Conservation (phyloP, 1,284 basidiomycete species). For the Moesziomyces parantarcticus region DNA sequence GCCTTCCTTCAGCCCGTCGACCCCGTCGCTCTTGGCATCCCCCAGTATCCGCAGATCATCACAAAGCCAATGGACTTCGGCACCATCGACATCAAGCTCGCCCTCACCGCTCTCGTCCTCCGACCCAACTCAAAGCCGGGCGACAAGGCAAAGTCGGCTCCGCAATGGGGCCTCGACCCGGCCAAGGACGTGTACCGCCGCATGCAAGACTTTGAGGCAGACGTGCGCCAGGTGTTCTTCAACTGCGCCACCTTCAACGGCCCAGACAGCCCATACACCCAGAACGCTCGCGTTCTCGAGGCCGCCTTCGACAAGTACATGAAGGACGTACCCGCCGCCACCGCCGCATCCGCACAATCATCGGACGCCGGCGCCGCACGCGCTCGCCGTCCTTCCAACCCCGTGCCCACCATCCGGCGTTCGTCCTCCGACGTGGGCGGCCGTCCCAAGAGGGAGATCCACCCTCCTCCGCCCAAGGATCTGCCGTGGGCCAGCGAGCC, state of each 20-base stretch:
- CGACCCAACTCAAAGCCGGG: constrained; percentile 52
- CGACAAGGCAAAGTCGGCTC: constrained; percentile 60
- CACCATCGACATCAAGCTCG: constrained; percentile 86
- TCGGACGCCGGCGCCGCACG: constrained; percentile 53
- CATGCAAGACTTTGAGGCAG: constrained; percentile 56
- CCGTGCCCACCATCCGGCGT: constrained; percentile 81
- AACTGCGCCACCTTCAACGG: constrained; percentile 95
- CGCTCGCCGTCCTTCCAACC: constrained; percentile 77
- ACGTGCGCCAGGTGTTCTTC: constrained; percentile 76
- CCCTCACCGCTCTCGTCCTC: constrained; percentile 56
- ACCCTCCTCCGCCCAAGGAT: constrained; percentile 92
- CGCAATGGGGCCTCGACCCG: constrained; percentile 48
- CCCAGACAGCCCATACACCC: constrained; percentile 79
- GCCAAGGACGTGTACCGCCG: constrained; percentile 53
- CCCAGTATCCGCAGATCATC: constrained; percentile 88
- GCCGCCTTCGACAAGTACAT: constrained; percentile 88
- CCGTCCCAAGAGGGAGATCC: constrained; percentile 96
- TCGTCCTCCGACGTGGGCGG: constrained; percentile 73
- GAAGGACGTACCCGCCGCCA: constrained; percentile 46
- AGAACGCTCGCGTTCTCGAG: constrained; percentile 83
- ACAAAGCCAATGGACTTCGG: constrained; percentile 92
- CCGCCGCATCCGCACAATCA: constrained; percentile 65
- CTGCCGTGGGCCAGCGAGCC: constrained; percentile 80
- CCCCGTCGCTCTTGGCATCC: constrained; percentile 86
- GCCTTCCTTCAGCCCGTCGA: constrained; percentile 92